Conservation (phyloP, 75 land plant genomes). For the Cryptomeria japonica region DNA sequence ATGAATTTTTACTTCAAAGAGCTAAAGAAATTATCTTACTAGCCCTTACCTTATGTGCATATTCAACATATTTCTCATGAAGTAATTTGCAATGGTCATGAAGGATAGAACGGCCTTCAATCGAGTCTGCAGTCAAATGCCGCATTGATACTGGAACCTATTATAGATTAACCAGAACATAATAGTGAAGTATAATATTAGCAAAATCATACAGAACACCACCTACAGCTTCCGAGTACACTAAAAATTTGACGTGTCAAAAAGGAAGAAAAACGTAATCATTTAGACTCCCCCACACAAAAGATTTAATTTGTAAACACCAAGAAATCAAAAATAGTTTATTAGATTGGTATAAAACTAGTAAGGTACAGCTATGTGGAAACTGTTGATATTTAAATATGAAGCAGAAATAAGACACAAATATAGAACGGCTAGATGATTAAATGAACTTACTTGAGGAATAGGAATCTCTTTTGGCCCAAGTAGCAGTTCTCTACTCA, state of each 20-base stretch:
- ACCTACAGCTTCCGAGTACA: neutral
- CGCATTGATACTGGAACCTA: slow-evolving; percentile 49
- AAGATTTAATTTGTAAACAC: neutral
- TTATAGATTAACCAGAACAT: slow-evolving; percentile 10
- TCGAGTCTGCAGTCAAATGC: slow-evolving; percentile 73
- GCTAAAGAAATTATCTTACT: neutral
- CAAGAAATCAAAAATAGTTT: neutral
- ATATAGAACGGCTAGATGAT: neutral
- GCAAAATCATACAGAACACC: neutral
- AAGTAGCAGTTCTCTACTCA: slow-evolving; percentile 75
- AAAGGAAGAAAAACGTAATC: neutral
- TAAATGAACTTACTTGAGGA: slow-evolving; percentile 37
- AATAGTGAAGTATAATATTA: slow-evolving; percentile 3
- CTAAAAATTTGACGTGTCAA: neutral
- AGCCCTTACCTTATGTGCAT: slow-evolving; percentile 90
- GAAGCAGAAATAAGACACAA: neutral
- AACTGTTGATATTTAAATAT: neutral
- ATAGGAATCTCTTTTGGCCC: slow-evolving; percentile 79
- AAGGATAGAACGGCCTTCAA: slow-evolving; percentile 89
- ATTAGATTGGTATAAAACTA: neutral
- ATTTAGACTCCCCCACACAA: neutral
- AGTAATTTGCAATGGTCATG: slow-evolving; percentile 93
- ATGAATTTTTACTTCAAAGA: neutral
- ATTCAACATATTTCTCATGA: slow-evolving; percentile 92
- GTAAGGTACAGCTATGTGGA: neutral